Evolutionary conservation across 2,329 filamentous ascomycete species (phyloP), one percentile per base, ranked within the genome.

Genomic region (Alternaria tenuissima): DNA sequence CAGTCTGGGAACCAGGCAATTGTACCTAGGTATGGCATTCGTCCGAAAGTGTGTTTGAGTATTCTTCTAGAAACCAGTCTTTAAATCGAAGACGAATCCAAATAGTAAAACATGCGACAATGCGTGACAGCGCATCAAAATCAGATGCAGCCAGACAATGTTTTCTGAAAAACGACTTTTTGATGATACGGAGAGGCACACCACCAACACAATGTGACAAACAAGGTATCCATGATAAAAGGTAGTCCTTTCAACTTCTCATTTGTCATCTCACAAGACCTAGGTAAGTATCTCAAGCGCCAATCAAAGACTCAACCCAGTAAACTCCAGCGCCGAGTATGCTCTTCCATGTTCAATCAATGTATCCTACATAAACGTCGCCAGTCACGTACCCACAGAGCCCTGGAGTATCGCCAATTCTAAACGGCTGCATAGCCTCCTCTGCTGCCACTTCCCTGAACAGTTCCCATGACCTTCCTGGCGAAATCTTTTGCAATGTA

Each of bases 401-500:
- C 12, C 14, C 12, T 3, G 20, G 4, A 12, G 11, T 18, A 4
- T 49, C 16, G 46, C 24, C 1, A 18, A 12, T 5, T 46, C 32
- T 62, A 97, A 67, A 99, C 94, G 46, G 95, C 95, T 73, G 92
- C 96, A 81, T 99, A 99, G 2, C 95, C 95, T 46, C 94, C 94
- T 72, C 95, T 88, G 60, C 89, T 91, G 7, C 93, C 92, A 43
- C 89, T 87, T 1, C 93, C 93, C 79, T 96, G 92, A 9, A 98
- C 84, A 0, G 93, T 94, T 75, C 91, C 93, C 48, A 95, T 82
- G 20, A 96, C 89, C 67, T 89, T 87, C 59, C 93, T 87, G 16
- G 87, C 85, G 88, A 92, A 96, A 79, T 99, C 95, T 80, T 94
- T 94, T 65, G 97, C 80, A 55, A 98, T 85, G 76, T 97, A 98